These are phyloP conservation scores for Coemansia sp. DNA, from an alignment of 192 early-diverging fungal species.

Conservation along the genomic window DNA sequence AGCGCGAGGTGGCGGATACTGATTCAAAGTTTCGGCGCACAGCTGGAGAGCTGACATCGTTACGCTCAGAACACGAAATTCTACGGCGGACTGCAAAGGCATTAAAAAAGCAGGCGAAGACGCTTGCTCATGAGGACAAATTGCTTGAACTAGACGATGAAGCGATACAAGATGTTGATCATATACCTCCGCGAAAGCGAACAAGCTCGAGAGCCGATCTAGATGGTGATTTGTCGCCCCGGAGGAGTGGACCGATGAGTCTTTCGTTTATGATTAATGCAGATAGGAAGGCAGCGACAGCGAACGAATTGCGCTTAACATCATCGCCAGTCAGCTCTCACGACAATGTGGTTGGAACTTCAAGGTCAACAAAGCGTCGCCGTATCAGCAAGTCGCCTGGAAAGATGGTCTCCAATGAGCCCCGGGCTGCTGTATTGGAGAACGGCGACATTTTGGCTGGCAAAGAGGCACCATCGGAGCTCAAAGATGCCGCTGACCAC, in stretches of 20 bases:
- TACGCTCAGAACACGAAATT: constrained; percentile 27
- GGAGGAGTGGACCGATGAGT: constrained; percentile 28
- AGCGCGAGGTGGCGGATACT: constrained; percentile 36
- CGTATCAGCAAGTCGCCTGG: neutral
- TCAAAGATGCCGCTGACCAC: constrained; percentile 35
- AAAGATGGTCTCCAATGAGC: neutral
- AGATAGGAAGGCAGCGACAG: constrained; percentile 1
- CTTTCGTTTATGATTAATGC: constrained; percentile 42
- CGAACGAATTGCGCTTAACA: neutral
- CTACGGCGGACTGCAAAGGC: constrained; percentile 15
- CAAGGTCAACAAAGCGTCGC: neutral
- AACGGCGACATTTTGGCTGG: neutral
- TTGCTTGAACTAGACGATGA: neutral
- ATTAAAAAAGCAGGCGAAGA: neutral
- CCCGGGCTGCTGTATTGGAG: neutral
- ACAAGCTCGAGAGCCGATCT: constrained; percentile 7
- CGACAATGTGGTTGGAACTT: neutral
- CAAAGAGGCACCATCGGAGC: constrained; percentile 3
- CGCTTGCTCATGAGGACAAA: neutral
- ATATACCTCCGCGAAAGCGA: constrained; percentile 27
- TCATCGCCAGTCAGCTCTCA: neutral
- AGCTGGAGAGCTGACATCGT: constrained; percentile 18
- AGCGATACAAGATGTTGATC: neutral
- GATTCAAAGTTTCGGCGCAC: constrained; percentile 31
- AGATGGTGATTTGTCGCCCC: neutral